Percentiles rank a stretch among this genome's conserved stretches.
phyloP scores from a whole-genome alignment of 306 rosid genomes.

The Mimosa bimucronata region DNA sequence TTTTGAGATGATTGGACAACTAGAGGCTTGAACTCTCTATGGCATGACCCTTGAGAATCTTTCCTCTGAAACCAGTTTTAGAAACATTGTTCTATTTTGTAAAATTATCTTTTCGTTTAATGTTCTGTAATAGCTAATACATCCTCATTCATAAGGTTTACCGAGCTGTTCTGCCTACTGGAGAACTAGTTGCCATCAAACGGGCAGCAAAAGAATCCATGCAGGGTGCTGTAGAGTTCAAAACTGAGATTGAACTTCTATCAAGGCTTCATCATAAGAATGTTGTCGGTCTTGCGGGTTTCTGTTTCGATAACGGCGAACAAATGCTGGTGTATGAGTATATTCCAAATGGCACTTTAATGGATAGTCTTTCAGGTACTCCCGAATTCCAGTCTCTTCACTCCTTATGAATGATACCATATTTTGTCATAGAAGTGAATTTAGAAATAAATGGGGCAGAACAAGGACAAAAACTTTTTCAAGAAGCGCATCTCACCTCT shows the following conservation, averaged over 20 bases:
- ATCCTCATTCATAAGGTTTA: slow-evolving; percentile 56
- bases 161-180: slow-evolving; percentile 58
- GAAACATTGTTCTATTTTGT: slow-evolving; percentile 20
- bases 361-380: slow-evolving; percentile 76
- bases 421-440: background rate
- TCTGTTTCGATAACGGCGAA: slow-evolving; percentile 80
- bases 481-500: background rate
- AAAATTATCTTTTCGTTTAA: slow-evolving; percentile 18
- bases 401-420: slow-evolving; percentile 28
- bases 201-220: slow-evolving; percentile 65
- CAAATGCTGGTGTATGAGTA: slow-evolving; percentile 84
- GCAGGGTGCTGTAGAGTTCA: slow-evolving; percentile 78
- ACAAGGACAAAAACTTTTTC: background rate
- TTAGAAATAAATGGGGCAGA: background rate
- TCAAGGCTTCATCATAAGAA: slow-evolving; percentile 90
- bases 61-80: slow-evolving; percentile 15
- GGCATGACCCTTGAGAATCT: background rate
- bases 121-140: slow-evolving; percentile 30
- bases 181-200: slow-evolving; percentile 77
- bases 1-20: background rate
- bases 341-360: slow-evolving; percentile 68
- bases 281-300: slow-evolving; percentile 77
- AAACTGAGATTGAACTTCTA: slow-evolving; percentile 85
- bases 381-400: slow-evolving; percentile 36
- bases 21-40: background rate